Percentiles rank a stretch among this genome's conserved stretches.
phyloP scores from a whole-genome alignment of 1,284 basidiomycete genomes.

The Somion occarium region DNA sequence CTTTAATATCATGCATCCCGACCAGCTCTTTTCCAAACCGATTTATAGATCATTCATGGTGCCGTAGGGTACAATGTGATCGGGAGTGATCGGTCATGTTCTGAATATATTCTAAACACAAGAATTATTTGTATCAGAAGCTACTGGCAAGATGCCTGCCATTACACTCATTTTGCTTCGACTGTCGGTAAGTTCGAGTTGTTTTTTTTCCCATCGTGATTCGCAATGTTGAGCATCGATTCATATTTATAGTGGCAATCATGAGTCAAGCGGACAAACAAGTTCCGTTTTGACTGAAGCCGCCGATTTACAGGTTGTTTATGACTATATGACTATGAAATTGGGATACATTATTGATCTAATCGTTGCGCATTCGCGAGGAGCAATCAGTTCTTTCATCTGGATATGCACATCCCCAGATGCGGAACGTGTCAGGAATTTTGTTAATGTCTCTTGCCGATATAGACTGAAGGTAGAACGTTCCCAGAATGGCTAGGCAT shows the following conservation, averaged over 20 bases:
- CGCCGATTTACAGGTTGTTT: constrained; percentile 59
- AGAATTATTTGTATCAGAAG: constrained; percentile 55
- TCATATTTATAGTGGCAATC: constrained; percentile 51
- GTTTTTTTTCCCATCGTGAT: too few relatives aligned
- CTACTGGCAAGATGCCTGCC: neutral
- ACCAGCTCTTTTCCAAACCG: too few relatives aligned
- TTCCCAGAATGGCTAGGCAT: too few relatives aligned
- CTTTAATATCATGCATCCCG: too few relatives aligned
- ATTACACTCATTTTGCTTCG: constrained; percentile 32
- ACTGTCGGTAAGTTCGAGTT: constrained; percentile 74
- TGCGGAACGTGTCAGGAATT: constrained; percentile 26
- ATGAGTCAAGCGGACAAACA: constrained; percentile 67
- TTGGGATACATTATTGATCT: constrained; percentile 65
- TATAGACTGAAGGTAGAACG: too few relatives aligned
- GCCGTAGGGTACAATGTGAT: constrained; percentile 65
- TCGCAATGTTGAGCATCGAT: too few relatives aligned
- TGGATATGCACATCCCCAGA: constrained; percentile 60
- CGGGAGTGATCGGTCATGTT: too few relatives aligned
- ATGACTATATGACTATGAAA: constrained; percentile 46
- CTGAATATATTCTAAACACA: too few relatives aligned
- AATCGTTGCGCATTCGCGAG: constrained; percentile 71
- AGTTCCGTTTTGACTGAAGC: constrained; percentile 54
- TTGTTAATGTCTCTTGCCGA: too few relatives aligned
- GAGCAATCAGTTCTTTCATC: constrained; percentile 51
- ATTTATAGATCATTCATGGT: constrained; percentile 64